Evolutionary conservation across 2,329 filamentous ascomycete species (phyloP).

Genomic region (Aspergillus brasiliensis): DNA sequence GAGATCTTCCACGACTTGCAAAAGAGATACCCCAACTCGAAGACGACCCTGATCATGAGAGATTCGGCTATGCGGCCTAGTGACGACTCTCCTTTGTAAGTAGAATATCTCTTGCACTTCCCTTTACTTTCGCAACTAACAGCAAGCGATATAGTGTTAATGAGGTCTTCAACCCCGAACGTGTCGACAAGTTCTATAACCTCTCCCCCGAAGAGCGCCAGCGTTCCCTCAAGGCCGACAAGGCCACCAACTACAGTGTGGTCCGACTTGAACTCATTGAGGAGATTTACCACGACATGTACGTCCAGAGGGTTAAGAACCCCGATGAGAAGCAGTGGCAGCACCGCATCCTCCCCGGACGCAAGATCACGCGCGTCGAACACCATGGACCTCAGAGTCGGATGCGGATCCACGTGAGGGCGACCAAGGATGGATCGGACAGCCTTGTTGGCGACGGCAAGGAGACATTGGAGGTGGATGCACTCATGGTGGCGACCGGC

Average conservation of each 20-base stretch:
- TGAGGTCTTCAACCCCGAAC: conserved; percentile 90
- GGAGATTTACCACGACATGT: conserved; percentile 82
- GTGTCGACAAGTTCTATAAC: conserved; percentile 74
- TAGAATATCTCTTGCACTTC: neutral
- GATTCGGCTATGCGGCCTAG: conserved; percentile 82
- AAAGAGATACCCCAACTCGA: conserved; percentile 76
- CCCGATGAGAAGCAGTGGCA: conserved; percentile 74
- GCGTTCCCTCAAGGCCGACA: conserved; percentile 66
- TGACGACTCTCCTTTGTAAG: conserved; percentile 94
- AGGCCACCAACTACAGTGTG: conserved; percentile 90
- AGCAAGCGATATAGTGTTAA: conserved; percentile 69
- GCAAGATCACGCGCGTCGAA: conserved; percentile 65
- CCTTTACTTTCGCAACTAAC: conserved; percentile 7
- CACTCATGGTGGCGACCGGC: conserved; percentile 84
- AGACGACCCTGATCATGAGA: conserved; percentile 77
- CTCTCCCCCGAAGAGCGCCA: conserved; percentile 65
- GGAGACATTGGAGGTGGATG: conserved; percentile 73
- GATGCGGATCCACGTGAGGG: conserved; percentile 63
- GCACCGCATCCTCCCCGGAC: conserved; percentile 73
- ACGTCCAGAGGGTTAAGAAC: conserved; percentile 76
- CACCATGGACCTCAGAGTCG: conserved; percentile 52
- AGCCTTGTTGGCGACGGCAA: conserved; percentile 44
- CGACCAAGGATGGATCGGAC: conserved; percentile 36
- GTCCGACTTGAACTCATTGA: conserved; percentile 90
- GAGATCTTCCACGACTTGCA: conserved; percentile 94